These are phyloP conservation scores for Coniophora puteana DNA, from an alignment of 1,284 basidiomycete species.

Conservation along the genomic window DNA sequence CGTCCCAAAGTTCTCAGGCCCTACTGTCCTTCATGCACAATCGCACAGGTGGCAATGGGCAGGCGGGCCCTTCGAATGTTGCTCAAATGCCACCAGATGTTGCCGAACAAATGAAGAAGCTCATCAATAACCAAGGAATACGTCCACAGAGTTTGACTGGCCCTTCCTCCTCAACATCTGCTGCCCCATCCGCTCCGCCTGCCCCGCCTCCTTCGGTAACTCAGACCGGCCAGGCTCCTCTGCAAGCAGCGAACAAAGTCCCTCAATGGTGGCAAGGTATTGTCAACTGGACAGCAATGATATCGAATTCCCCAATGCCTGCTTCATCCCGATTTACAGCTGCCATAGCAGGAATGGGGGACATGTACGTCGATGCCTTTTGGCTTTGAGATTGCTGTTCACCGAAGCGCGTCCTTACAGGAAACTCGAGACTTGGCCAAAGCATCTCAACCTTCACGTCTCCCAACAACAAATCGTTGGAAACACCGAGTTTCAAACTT, in stretches of 20 bases:
- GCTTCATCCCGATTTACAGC: no score
- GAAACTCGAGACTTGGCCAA: constrained; percentile 52
- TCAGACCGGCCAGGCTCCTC: constrained; percentile 2
- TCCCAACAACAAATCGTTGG: constrained; percentile 41
- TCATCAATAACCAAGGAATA: constrained; percentile 37
- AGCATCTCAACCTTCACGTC: constrained; percentile 37
- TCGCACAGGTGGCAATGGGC: constrained; percentile 9
- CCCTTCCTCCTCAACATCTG: constrained; percentile 10
- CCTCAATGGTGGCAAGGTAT: constrained; percentile 45
- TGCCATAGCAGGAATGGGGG: no score
- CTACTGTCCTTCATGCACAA: constrained; percentile 23
- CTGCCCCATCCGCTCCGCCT: constrained; percentile 3
- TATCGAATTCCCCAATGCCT: no score
- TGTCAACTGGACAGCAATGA: constrained; percentile 40
- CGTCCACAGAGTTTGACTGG: constrained; percentile 10
- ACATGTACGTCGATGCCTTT: constrained; percentile 28
- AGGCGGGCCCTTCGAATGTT: constrained; percentile 9
- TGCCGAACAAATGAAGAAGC: constrained; percentile 49
- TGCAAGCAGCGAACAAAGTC: neutral
- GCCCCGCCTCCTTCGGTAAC: constrained; percentile 4
- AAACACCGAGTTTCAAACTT: constrained; percentile 37
- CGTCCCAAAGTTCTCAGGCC: constrained; percentile 16
- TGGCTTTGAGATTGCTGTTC: constrained; percentile 3
- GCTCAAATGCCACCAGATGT: constrained; percentile 18
- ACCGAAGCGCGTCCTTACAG: constrained; percentile 36